A percentile compares a stretch with the other conserved stretches of the same genome.
These are phyloP conservation scores for Trichoderma hamatum DNA, from an alignment of 2,329 filamentous ascomycete genomes.

Conservation along the genomic window DNA sequence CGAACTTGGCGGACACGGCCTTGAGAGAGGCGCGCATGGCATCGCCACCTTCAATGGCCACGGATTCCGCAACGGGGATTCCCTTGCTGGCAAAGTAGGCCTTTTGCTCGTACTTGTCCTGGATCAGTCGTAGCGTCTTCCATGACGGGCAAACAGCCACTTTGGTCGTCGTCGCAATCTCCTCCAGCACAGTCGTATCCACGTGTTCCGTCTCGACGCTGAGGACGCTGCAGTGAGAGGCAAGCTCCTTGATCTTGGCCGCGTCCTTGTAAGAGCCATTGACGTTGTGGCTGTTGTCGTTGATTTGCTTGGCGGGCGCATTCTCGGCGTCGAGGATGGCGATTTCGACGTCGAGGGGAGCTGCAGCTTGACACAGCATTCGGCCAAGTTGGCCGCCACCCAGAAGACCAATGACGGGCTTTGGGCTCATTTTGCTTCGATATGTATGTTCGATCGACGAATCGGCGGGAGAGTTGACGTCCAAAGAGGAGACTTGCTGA, in stretches of 20 bases:
- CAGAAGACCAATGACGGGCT: constrained; percentile 55
- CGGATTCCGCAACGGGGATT: constrained; percentile 73
- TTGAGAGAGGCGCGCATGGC: constrained; percentile 63
- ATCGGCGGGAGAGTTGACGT: neutral
- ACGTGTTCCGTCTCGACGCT: constrained; percentile 97
- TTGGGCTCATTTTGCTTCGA: neutral
- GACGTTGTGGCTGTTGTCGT: constrained; percentile 72
- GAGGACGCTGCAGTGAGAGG: constrained; percentile 73
- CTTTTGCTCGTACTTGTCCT: constrained; percentile 93
- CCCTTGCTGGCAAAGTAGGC: constrained; percentile 69
- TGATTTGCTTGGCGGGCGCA: constrained; percentile 84
- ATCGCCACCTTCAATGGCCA: constrained; percentile 60
- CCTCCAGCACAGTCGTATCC: constrained; percentile 84
- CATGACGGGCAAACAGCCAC: constrained; percentile 78
- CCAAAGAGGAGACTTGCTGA: neutral
- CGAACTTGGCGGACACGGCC: constrained; percentile 65
- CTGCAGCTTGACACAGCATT: constrained; percentile 90
- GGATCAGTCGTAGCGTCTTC: constrained; percentile 83
- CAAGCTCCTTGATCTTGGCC: constrained; percentile 77
- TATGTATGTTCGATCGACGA: neutral
- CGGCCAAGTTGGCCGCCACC: constrained; percentile 79
- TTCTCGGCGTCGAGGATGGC: constrained; percentile 77
- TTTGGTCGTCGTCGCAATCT: constrained; percentile 65
- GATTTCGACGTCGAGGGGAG: constrained; percentile 72
- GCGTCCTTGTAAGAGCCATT: constrained; percentile 86